Evolutionary conservation across 139 green algal genomes (phyloP).

Genomic region (Picocystis salinarum): DNA sequence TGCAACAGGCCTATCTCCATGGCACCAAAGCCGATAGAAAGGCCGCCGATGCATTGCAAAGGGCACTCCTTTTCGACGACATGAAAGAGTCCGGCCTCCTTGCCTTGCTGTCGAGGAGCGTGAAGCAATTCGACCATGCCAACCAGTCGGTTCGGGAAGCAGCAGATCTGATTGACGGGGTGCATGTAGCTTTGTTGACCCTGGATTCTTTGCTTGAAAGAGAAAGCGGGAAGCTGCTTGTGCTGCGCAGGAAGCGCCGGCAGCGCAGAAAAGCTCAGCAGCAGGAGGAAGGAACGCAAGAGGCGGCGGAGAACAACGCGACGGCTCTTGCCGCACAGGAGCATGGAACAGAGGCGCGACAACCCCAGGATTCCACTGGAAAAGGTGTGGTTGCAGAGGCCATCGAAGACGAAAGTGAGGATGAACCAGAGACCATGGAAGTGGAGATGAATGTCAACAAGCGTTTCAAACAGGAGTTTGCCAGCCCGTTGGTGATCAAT

Average conservation of each 20-base stretch:
- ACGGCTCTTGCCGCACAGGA: not conserved
- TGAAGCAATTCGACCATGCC: constrained; percentile 32
- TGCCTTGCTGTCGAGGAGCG: constrained; percentile 29
- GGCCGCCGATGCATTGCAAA: constrained; percentile 49
- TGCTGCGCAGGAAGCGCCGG: not conserved
- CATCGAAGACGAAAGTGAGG: not conserved
- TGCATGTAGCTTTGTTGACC: not conserved
- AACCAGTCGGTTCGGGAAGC: constrained; percentile 3
- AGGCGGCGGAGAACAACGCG: not conserved
- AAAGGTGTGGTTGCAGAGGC: not conserved
- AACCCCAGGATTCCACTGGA: not conserved
- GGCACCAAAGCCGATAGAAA: constrained; percentile 29
- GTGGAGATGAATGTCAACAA: constrained; percentile 1
- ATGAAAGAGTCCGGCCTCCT: constrained; percentile 45
- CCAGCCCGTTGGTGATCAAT: not conserved
- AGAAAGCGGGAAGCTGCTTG: not conserved
- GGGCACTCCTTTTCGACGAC: constrained; percentile 8
- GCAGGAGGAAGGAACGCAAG: not conserved
- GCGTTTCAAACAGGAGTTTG: not conserved
- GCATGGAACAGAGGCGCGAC: not conserved
- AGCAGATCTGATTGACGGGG: not conserved
- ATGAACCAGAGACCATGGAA: not conserved
- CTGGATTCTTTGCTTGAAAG: not conserved
- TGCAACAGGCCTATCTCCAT: constrained; percentile 36
- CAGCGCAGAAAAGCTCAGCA: not conserved